Evolutionary conservation across 805 yeast genomes (phyloP), one percentile per base, ranked within the genome.

Genomic region (Candida palmyrensis): DNA sequence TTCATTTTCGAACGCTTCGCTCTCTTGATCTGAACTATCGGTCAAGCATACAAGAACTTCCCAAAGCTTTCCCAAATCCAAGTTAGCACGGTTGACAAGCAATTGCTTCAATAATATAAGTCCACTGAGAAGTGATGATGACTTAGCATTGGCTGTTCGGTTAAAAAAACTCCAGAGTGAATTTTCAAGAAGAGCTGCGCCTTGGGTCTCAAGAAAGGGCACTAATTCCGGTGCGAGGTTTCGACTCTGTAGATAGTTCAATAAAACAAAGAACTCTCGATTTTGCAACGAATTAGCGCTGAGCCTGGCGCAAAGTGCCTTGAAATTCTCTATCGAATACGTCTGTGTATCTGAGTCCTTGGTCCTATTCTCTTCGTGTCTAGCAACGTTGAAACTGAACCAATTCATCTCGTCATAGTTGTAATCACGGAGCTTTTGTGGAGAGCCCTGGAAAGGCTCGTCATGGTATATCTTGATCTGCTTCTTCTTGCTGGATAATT

Each of bases 401-500:
- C 73, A 66, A 31, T 66, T 58, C 21, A 54, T 39, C 4, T 57
- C 58, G 4, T 59, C 39, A 30, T 60, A 49, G 30, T 55, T 54
- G 36, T 66, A 59, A 3, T 54, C 55, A 13, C 41, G 41, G 2
- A 47, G 50, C 29, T 59, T 57, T 25, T 56, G 59, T 0, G 71
- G 62, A 7, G 72, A 66, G 3, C 62, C 58, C 4, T 56, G 44
- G 10, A 44, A 38, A 11, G 23, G 23, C 18, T 38, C 35, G 40
- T 68, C 74, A 30, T 66, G 66, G 32, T 49, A 68, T n/a, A 68
- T 67, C 8, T 49, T 33, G 14, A 68, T 65, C 3, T 63, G 59
- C 32, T 57, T 57, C 29, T 51, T 57, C 28, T 47, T 51, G 27
- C 45, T 55, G 2, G 70, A 53, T 10, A 64, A 47, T 4, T 54